phyloP scores from a whole-genome alignment of 2,329 filamentous ascomycete species.

The Alternaria tenuissima region DNA sequence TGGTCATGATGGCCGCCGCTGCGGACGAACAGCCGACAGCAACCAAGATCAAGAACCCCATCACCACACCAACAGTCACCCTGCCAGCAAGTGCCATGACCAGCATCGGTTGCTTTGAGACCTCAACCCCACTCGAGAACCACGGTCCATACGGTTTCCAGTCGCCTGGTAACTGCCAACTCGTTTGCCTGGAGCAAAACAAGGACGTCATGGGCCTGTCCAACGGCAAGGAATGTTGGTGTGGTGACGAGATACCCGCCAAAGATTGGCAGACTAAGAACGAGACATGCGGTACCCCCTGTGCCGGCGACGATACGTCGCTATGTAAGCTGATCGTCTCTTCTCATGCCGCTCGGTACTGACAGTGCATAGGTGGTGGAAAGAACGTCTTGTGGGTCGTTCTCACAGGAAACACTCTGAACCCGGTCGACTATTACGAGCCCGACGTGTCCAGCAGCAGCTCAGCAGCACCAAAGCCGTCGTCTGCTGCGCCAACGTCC shows the following conservation, averaged over 20 bases:
- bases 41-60: constrained; percentile 30
- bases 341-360: constrained; percentile 16
- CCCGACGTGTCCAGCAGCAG: constrained; percentile 29
- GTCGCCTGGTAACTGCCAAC: constrained; percentile 64
- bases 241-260: constrained; percentile 74
- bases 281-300: constrained; percentile 69
- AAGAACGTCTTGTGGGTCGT: constrained; percentile 60
- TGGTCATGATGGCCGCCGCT: constrained; percentile 39
- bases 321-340: constrained; percentile 65
- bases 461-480: constrained; percentile 22
- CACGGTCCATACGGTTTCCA: constrained; percentile 62
- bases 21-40: constrained; percentile 23
- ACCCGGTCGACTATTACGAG: constrained; percentile 48
- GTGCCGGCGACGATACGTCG: constrained; percentile 66
- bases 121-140: constrained; percentile 56
- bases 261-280: constrained; percentile 62
- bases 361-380: constrained; percentile 64
- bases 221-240: constrained; percentile 72
- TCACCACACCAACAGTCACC: constrained; percentile 45
- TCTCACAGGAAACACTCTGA: constrained; percentile 58
- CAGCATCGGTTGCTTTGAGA: constrained; percentile 62
- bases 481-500: constrained; percentile 25
- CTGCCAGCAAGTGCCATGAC: constrained; percentile 37
- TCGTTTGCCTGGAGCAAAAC: constrained; percentile 57
- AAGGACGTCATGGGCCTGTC: constrained; percentile 70